phyloP scores from a whole-genome alignment of 2,329 filamentous ascomycete genomes.

The Cryphonectria naterciae region DNA sequence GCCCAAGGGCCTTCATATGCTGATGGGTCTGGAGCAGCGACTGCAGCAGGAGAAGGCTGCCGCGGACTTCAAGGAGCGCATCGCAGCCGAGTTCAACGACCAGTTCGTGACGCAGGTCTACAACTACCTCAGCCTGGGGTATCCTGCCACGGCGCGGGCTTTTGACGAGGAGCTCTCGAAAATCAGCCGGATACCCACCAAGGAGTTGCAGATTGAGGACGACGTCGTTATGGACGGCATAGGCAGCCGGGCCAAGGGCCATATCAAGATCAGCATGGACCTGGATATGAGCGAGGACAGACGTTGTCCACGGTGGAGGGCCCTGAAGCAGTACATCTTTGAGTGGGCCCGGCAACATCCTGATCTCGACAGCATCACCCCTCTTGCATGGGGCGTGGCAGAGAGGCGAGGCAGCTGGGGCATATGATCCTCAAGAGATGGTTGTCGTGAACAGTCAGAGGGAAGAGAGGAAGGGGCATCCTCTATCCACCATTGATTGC shows the following conservation, averaged over 20 bases:
- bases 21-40: slow-evolving; percentile 56
- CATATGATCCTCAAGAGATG: slow-evolving; percentile 46
- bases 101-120: slow-evolving; percentile 92
- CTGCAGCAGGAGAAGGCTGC: slow-evolving; percentile 54
- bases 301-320: slow-evolving; percentile 77
- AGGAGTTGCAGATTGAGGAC: slow-evolving; percentile 75
- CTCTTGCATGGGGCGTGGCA: slow-evolving; percentile 69
- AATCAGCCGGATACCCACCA: slow-evolving; percentile 72
- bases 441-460: not conserved
- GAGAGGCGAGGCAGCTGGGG: slow-evolving; percentile 75
- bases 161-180: slow-evolving; percentile 86
- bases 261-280: slow-evolving; percentile 70
- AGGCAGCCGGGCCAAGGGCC: slow-evolving; percentile 64
- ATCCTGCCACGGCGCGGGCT: slow-evolving; percentile 79
- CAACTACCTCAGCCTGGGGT: slow-evolving; percentile 93
- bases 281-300: slow-evolving; percentile 48
- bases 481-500: not conserved
- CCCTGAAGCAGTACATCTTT: slow-evolving; percentile 78
- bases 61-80: slow-evolving; percentile 57
- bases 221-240: slow-evolving; percentile 50
- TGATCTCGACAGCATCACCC: slow-evolving; percentile 63
- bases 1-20: slow-evolving; percentile 52
- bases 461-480: not conserved
- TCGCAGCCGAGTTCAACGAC: slow-evolving; percentile 74
- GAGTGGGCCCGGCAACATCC: slow-evolving; percentile 93